These are phyloP conservation scores for Barnettozyma californica DNA, from an alignment of 805 yeast genomes.

Conservation along the genomic window DNA sequence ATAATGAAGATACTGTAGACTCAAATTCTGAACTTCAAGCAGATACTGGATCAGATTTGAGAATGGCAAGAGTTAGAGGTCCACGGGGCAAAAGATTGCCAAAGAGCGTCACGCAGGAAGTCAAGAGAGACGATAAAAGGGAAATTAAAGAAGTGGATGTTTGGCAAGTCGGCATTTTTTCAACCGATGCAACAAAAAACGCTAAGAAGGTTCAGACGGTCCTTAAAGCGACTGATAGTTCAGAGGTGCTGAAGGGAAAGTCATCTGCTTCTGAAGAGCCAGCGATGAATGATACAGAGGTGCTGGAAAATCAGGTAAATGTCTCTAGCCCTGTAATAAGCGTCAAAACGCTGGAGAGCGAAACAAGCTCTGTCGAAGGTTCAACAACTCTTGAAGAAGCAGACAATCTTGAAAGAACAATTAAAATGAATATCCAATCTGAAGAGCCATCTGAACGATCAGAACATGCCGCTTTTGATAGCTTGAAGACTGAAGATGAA, in stretches of 20 bases:
- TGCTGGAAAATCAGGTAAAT: background rate
- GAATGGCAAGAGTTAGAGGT: conserved; percentile 58
- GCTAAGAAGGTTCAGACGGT: background rate
- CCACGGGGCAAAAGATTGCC: conserved; percentile 74
- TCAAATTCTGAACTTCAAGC: conserved; percentile 4
- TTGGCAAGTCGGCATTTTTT: conserved; percentile 17
- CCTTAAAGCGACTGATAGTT: background rate
- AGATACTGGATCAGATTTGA: conserved; percentile 28
- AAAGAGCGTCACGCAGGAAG: conserved; percentile 36
- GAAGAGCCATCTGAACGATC: background rate
- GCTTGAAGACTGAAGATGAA: background rate
- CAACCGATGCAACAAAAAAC: background rate
- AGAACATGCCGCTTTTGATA: background rate
- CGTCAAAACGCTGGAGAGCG: background rate
- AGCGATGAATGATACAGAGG: background rate
- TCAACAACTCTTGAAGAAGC: background rate
- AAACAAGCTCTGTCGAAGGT: background rate
- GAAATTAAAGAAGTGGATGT: conserved; percentile 15
- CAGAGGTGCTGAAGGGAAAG: background rate
- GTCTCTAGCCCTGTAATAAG: background rate
- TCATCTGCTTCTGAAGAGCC: no score
- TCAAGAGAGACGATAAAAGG: conserved; percentile 22
- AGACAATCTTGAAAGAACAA: background rate
- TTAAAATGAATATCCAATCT: no score
- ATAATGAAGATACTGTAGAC: conserved; percentile 2